Evolutionary conservation across 495 filamentous ascomycete genomes (phyloP), one percentile per base, ranked within the genome.

Genomic region (Penicillium ochrochloron): DNA sequence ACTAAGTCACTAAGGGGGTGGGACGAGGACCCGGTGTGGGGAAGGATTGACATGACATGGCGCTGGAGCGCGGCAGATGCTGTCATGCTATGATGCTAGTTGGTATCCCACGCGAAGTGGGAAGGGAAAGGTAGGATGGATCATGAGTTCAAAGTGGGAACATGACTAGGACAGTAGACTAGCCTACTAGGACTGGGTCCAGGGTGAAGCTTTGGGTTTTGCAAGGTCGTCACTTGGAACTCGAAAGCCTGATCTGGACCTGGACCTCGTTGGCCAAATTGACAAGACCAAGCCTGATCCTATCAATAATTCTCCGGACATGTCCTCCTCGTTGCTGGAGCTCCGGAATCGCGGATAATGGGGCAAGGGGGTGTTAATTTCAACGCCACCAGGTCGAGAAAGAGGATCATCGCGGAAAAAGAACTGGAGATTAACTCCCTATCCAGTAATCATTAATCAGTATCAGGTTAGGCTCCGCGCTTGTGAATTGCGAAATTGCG

Each of bases 1-100:
- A 52, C 15, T 51, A 23, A 23, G 0, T 2, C 14, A 17, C 37
- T 41, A 46, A 21, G 48, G 23, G 23, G 23, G 23, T 51, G 48
- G 48, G 48, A 52, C 48, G 25, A 31, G 48, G 48, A 10, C 48
- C 23, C 48, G 33, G 52, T 67, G 62, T 65, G 66, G 62, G 27
- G 62, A 65, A 56, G 3, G 53, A 37, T 37, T 34, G 52, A 39
- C 58, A 64, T 68, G 48, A 23, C 42, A 62, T 62, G 51, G 58
- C 54, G 64, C 58, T 21, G 23, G 19, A 17, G 55, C 41, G 44
- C 55, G 42, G 33, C 55, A 50, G 35, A 50, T 27, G 46, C 25
- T 55, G 15, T 3, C 15, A 35, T 17, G 31, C 5, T 33, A 9
- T n/a, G n/a, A n/a, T n/a, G n/a, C n/a, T n/a, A n/a, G n/a, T n/a